Evolutionary conservation across 208 protist genomes (phyloP).

Genomic region (Crithidia expoeki): DNA sequence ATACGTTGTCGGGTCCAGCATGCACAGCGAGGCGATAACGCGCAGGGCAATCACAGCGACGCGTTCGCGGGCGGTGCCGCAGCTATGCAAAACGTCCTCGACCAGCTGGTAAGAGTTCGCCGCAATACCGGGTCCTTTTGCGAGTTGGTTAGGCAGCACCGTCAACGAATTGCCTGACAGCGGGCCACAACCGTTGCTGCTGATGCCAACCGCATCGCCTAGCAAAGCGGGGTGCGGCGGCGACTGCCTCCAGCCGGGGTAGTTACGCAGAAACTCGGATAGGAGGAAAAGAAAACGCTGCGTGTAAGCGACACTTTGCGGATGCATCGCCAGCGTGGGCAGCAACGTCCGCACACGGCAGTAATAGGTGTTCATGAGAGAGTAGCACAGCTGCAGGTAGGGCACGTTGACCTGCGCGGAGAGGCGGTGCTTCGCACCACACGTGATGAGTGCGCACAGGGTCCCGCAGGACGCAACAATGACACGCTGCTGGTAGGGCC

Average conservation of each 20-base stretch:
- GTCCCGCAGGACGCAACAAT: conserved; percentile 69
- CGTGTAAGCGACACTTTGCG: conserved; percentile 67
- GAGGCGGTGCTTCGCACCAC: conserved; percentile 48
- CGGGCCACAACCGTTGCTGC: not conserved
- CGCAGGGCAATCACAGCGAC: conserved; percentile 70
- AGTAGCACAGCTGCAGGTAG: conserved; percentile 83
- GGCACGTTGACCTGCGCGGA: conserved; percentile 49
- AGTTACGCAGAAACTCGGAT: conserved; percentile 84
- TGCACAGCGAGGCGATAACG: conserved; percentile 79
- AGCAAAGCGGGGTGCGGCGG: conserved; percentile 33
- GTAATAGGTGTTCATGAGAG: conserved; percentile 89
- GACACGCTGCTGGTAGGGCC: conserved; percentile 79
- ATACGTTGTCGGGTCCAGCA: conserved; percentile 77
- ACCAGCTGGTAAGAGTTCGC: conserved; percentile 70
- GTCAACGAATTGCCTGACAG: conserved; percentile 1
- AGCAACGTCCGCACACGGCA: conserved; percentile 56
- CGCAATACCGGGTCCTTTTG: conserved; percentile 62
- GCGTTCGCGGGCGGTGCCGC: conserved; percentile 16
- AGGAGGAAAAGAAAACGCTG: conserved; percentile 89
- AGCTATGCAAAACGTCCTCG: conserved; percentile 50
- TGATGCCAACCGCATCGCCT: conserved; percentile 25
- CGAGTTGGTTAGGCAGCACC: conserved; percentile 52
- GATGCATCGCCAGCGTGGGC: conserved; percentile 44
- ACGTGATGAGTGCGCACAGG: conserved; percentile 77
- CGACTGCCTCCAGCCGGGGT: conserved; percentile 70